Base-by-base conservation (phyloP, 2,329 filamentous ascomycete genomes). In the Fusarium sarcochroum region DNA sequence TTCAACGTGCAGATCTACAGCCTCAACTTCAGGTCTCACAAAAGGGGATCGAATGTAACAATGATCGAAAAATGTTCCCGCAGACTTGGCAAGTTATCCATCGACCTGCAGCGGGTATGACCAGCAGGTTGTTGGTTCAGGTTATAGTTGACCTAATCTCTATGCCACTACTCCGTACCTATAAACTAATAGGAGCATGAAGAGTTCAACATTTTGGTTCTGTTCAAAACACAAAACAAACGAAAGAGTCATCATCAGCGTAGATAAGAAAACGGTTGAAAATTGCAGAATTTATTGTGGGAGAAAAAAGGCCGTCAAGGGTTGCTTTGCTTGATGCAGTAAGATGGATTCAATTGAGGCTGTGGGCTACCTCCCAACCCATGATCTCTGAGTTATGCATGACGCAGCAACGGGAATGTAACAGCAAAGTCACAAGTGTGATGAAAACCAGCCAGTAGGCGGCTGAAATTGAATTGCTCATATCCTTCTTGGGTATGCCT, bases 1-100 rank as follows among this genome's bases (percentile, higher is more conserved):
- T 34, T 63, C 47, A 64, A 58, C 58, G 34, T 59, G 53, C 61
- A 59, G 59, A 40, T 52, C 13, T 27, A 32, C 18, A 50, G 53
- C 37, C 46, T 47, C 45, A 47, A 41, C 46, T 35, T 44, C 32
- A 32, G 60, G 30, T 59, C 27, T 41, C n/a, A 52, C 20, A 30
- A 57, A 53, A 30, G 53, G 37, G 56, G 27, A 23, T 42, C 30
- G 37, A 23, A 42, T 21, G 15, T 14, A 21, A 44, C 44, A 27
- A 58, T 37, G 30, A 8, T 9, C 21, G 21, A 30, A 18, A 27
- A 32, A 18, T 9, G 44, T 23, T 59, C 37, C 27, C n/a, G 17
- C 10, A 55, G 13, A 23, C 46, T 65, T 64, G 60, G 60, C 46
- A n/a, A 34, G 32, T 44, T 11, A 65, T 35, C 13, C n/a, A 30